Conservation (phyloP, 2,329 filamentous ascomycete genomes). For the Tolypocladium paradoxum region DNA sequence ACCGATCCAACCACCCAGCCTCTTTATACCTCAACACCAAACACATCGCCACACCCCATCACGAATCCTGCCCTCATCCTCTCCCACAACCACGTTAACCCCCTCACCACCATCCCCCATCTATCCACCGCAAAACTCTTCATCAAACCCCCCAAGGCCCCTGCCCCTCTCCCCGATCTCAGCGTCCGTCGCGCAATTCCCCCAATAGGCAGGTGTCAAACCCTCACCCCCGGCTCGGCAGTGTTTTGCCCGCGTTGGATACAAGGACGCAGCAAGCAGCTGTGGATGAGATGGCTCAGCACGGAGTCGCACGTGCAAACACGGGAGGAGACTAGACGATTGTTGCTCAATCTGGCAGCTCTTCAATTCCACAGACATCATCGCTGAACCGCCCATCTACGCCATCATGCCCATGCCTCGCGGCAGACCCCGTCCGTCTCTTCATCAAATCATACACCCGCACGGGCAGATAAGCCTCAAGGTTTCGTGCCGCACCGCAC, state of each 20-base stretch:
- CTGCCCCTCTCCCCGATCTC: neutral
- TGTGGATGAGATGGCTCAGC: neutral
- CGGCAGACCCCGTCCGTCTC: neutral
- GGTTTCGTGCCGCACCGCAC: too few relatives aligned
- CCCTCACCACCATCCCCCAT: too few relatives aligned
- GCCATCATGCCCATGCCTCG: neutral
- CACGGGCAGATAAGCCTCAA: neutral
- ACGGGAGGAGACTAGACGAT: neutral
- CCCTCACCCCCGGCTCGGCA: too few relatives aligned
- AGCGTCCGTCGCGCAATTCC: neutral
- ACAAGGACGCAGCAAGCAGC: too few relatives aligned
- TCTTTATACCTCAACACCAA: too few relatives aligned
- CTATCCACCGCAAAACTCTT: neutral
- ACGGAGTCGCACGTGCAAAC: too few relatives aligned
- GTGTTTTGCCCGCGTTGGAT: too few relatives aligned
- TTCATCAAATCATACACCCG: neutral
- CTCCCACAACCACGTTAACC: too few relatives aligned
- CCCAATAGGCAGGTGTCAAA: neutral
- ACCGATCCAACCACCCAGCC: too few relatives aligned
- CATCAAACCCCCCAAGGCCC: neutral
- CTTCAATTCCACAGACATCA: neutral
- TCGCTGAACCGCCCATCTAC: neutral
- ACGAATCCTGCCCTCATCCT: too few relatives aligned
- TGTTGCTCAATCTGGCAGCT: neutral
- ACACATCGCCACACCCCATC: too few relatives aligned